Base-by-base conservation (phyloP, 345 rosid genomes). In the Citrus hindsii region DNA sequence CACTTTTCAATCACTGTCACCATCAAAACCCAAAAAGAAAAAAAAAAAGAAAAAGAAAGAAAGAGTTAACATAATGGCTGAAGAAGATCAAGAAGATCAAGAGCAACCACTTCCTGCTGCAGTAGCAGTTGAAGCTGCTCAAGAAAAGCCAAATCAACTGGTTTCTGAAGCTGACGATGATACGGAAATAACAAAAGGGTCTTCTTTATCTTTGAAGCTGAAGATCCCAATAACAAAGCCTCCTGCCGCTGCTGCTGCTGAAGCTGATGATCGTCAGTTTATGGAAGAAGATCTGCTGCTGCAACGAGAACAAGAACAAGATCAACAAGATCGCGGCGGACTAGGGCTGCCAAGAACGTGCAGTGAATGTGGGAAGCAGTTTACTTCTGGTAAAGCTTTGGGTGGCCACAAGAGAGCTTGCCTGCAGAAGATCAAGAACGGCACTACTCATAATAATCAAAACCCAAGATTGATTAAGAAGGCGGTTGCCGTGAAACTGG, bases 361-460 rank as follows among this genome's bases (percentile, higher is more conserved):
- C 30, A 60, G 53, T 46, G 81, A 73, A 73, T 90, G 91, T 77
- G 82, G 84, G 64, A 90, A 84, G 79, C 42, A 19, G 32, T 90
- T 86, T 76, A 69, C 60, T 42, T 85, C 90, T 4, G 91, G 90
- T 10, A 88, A 90, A 48, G 93, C 88, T 14, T 76, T 85, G 56
- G 89, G 90, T 25, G 91, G 91, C 3, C 91, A 90, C 69, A 88
- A 84, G 83, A 72, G 91, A 67, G 82, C 86, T 51, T 90, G 87
- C 77, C 32, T 65, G 9, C 78, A 77, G 69, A 30, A 59, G 14
- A 53, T 53, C 22, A 61, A 63, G 60, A 73, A 67, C 32, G 64
- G 32, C 32, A 22, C 40, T 37, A 27, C 13, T 61, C 48, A 25
- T 21, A 35, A 51, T 21, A 19, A 30, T 5, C 32, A 9, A 6